Conservation (phyloP, 2,329 filamentous ascomycete genomes). For the Teratosphaeria zuluensis region DNA sequence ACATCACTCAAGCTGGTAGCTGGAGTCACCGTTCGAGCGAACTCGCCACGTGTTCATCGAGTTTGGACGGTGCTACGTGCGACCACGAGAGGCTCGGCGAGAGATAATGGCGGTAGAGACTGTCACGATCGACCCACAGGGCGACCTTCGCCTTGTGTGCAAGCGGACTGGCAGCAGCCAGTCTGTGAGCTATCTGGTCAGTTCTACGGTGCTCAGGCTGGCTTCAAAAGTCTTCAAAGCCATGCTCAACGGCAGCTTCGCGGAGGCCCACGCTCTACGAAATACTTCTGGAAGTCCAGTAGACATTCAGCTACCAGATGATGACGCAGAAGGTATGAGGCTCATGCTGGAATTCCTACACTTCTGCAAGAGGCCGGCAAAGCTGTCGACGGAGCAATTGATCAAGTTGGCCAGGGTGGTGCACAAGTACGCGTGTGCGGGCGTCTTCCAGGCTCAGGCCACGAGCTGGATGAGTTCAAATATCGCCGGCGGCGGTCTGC, state of each 20-base stretch:
- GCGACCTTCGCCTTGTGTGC: background rate
- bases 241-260: background rate
- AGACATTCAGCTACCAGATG: background rate
- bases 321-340: background rate
- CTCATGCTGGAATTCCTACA: background rate
- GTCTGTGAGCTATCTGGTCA: background rate
- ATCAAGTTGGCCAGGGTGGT: background rate
- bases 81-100: no score
- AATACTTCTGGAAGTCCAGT: background rate
- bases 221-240: background rate
- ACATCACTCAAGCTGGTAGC: no score
- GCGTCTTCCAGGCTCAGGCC: background rate
- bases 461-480: background rate
- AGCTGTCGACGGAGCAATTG: background rate
- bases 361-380: background rate
- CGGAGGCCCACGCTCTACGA: background rate
- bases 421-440: background rate
- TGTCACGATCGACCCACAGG: background rate
- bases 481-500: background rate
- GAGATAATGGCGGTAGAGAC: background rate
- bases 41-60: no score
- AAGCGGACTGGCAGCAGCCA: background rate
- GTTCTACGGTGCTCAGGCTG: background rate
- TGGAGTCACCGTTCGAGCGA: no score
- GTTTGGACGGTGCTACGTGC: no score